phyloP scores from a whole-genome alignment of 1,139 yeast species.

The Suhomyces anneliseae region DNA sequence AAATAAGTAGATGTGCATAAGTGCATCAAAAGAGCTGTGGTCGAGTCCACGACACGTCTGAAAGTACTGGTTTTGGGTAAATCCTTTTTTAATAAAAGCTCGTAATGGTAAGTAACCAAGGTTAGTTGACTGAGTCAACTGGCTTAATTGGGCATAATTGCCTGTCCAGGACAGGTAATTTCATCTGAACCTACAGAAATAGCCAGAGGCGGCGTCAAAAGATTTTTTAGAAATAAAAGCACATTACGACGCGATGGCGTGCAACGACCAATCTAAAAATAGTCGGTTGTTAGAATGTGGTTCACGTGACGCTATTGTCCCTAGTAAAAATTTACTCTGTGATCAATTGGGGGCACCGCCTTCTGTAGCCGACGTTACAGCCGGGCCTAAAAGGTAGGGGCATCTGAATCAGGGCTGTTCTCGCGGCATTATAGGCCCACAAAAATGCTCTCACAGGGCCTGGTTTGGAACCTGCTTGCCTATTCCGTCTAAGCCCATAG shows the following conservation, averaged over 20 bases:
- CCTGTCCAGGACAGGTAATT: background rate
- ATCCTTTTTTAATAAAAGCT: too few relatives aligned
- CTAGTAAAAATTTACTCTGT: too few relatives aligned
- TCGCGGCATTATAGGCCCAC: background rate
- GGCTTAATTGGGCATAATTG: background rate
- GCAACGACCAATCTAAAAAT: background rate
- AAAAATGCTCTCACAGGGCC: too few relatives aligned
- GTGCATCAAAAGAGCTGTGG: too few relatives aligned
- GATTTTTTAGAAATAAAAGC: too few relatives aligned
- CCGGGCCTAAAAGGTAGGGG: background rate
- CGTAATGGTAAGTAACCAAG: too few relatives aligned
- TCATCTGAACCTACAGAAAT: background rate
- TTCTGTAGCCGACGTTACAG: background rate
- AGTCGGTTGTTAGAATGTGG: background rate
- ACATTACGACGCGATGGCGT: background rate
- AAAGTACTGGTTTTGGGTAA: too few relatives aligned
- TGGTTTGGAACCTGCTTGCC: background rate
- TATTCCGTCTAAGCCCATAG: conserved; percentile 2
- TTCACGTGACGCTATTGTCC: background rate
- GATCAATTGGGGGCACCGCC: too few relatives aligned
- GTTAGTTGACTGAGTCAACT: background rate
- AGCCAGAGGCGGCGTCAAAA: background rate
- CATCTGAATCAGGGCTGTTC: background rate
- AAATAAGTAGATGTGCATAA: background rate
- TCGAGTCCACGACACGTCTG: too few relatives aligned